Conservation (phyloP, 768 basidiomycete species). For the Phlegmacium glaucopus region DNA sequence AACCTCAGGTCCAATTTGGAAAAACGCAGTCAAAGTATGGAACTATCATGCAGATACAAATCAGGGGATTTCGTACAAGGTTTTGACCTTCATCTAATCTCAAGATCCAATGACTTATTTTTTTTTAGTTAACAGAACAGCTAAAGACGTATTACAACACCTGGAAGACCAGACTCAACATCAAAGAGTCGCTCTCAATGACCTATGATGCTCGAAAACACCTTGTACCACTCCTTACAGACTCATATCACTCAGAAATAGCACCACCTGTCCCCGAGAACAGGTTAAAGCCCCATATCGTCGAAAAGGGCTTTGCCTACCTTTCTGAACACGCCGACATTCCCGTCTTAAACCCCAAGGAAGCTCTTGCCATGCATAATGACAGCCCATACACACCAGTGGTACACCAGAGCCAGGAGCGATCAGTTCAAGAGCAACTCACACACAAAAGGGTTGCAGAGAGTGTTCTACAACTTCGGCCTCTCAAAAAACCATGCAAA, state of each 20-base stretch:
- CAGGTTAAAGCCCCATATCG: neutral
- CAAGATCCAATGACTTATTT: too few species aligned
- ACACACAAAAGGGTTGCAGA: neutral
- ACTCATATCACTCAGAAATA: conserved; percentile 3
- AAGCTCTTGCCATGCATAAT: neutral
- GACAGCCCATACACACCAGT: neutral
- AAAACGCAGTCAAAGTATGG: conserved; percentile 12
- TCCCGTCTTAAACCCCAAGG: too few species aligned
- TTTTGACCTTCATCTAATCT: neutral
- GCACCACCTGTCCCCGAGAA: conserved; percentile 6
- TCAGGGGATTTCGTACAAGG: conserved; percentile 14
- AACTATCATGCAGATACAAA: conserved; percentile 10
- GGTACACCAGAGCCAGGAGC: too few species aligned
- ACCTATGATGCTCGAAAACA: conserved; percentile 4
- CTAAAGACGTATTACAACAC: conserved; percentile 10
- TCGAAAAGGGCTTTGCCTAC: conserved; percentile 2
- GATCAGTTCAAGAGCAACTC: neutral
- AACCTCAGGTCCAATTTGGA: conserved; percentile 7
- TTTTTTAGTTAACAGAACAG: conserved; percentile 10
- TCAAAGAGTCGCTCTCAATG: conserved; percentile 10
- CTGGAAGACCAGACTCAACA: conserved; percentile 10
- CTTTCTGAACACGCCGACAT: neutral
- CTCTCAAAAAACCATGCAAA: neutral
- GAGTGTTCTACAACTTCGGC: neutral
- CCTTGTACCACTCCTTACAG: neutral